Evolutionary conservation across 192 early-diverging fungal genomes (phyloP).

Genomic region (Backusella sp.): DNA sequence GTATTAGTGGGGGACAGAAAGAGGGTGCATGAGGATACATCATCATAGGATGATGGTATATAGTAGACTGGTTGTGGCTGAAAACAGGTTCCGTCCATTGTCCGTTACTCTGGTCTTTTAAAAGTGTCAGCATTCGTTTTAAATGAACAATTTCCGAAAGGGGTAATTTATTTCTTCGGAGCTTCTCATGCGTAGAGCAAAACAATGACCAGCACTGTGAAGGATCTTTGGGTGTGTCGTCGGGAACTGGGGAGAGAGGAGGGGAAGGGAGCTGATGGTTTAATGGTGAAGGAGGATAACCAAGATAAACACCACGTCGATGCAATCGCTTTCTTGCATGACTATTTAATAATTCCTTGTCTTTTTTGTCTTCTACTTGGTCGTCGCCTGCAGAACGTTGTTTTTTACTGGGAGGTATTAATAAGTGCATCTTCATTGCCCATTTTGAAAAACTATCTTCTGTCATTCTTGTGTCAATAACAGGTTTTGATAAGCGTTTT

Average conservation of each 20-base stretch:
- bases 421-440: not conserved
- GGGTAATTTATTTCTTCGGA: slow-evolving; percentile 3
- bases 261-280: not conserved
- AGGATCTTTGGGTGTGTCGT: not conserved
- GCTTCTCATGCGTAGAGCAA: not conserved
- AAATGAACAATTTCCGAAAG: slow-evolving; percentile 6
- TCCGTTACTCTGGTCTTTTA: not conserved
- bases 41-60: not conserved
- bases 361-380: not conserved
- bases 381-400: not conserved
- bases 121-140: not conserved
- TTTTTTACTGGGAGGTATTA: not conserved
- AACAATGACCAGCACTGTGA: not conserved
- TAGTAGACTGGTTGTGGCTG: not conserved
- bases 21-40: not conserved
- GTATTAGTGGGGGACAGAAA: not conserved
- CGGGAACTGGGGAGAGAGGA: not conserved
- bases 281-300: not conserved
- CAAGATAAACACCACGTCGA: not conserved
- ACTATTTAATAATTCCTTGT: not conserved
- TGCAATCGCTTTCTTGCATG: not conserved
- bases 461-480: not conserved
- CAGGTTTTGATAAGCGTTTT: not conserved
- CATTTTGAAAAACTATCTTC: not conserved
- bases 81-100: not conserved